These are phyloP conservation scores for Nigrospora oryzae DNA, from an alignment of 2,329 filamentous ascomycete genomes.

Conservation along the genomic window DNA sequence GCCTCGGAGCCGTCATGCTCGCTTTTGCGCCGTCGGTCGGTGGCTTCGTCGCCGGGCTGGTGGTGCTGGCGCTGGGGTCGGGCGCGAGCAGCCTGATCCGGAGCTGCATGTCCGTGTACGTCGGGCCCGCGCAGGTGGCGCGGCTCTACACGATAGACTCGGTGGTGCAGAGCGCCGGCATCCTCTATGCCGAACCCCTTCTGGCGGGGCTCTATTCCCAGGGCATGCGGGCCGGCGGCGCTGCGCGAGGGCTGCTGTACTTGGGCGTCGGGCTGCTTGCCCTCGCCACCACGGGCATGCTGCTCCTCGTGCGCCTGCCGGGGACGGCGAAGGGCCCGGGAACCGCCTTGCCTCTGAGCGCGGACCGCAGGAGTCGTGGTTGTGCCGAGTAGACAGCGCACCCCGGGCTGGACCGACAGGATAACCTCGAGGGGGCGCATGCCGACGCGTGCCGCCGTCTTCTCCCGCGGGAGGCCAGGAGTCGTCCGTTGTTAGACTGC, in stretches of 20 bases:
- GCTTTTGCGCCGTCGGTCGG: constrained; percentile 14
- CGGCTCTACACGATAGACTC: constrained; percentile 17
- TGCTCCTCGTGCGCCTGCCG: constrained; percentile 13
- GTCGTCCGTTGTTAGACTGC: too few species aligned
- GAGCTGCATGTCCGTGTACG: constrained; percentile 14
- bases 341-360: too few species aligned
- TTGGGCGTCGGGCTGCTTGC: constrained; percentile 17
- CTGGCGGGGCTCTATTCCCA: constrained; percentile 18
- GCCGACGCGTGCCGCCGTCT: too few species aligned
- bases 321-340: not conserved
- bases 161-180: constrained; percentile 12
- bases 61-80: constrained; percentile 18
- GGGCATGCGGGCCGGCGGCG: constrained; percentile 19
- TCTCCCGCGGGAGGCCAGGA: too few species aligned
- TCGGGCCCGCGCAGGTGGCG: constrained; percentile 17
- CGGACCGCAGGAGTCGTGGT: too few species aligned
- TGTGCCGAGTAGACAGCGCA: too few species aligned
- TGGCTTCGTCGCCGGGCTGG: constrained; percentile 17
- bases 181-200: constrained; percentile 16
- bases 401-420: too few species aligned
- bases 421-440: too few species aligned
- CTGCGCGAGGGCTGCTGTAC: constrained; percentile 21
- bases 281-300: constrained; percentile 12
- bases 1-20: constrained; percentile 16
- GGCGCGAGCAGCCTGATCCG: constrained; percentile 17